Base-by-base conservation (phyloP, 2,329 filamentous ascomycete species). In the Monosporascus sp. region DNA sequence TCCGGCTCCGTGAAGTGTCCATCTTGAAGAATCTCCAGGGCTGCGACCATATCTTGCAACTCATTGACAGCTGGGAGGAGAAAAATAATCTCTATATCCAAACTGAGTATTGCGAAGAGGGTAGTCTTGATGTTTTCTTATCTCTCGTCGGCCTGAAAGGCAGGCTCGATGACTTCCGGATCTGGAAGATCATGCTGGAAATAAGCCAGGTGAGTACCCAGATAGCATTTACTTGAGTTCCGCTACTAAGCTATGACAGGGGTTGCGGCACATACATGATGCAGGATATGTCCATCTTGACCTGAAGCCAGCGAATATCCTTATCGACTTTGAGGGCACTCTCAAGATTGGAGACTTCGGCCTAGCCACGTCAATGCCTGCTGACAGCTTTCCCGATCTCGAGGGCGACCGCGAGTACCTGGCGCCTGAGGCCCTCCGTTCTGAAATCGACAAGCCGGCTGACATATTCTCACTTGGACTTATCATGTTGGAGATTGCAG, bases 351-450 rank as follows among this genome's bases (percentile, higher is more conserved):
- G 84, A 25, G 89, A 95, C 69, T 94, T 95, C 68, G 89, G 89
- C 41, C 78, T 94, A 74, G 92, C 94, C 25, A 85, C 88, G 41
- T 70, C 77, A 11, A 93, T 89, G 84, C 89, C 91, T 15, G 89
- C 87, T 17, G 81, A 85, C 47, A 78, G 83, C 51, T 83, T 85
- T 52, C 87, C 94, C 55, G 91, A 97, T 60, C 88, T 89, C 43
- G 94, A 99, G 73, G 94, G 94, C 35, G 94, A 99, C 68, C 89
- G 94, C 48, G 90, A 96, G 68, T 99, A 99, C 68, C 93, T 99
- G 67, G 93, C 89, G 1, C 92, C 92, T 0, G 94, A 99, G 70
- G 90, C 96, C 56, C 82, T 99, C 20, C 83, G 84, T 65, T 93
- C 92, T 43, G 83, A 85, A 58, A 94, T 88, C 61, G 91, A 96